Conservation (phyloP, 1,284 basidiomycete genomes). For the Cutaneotrichosporon sp. region DNA sequence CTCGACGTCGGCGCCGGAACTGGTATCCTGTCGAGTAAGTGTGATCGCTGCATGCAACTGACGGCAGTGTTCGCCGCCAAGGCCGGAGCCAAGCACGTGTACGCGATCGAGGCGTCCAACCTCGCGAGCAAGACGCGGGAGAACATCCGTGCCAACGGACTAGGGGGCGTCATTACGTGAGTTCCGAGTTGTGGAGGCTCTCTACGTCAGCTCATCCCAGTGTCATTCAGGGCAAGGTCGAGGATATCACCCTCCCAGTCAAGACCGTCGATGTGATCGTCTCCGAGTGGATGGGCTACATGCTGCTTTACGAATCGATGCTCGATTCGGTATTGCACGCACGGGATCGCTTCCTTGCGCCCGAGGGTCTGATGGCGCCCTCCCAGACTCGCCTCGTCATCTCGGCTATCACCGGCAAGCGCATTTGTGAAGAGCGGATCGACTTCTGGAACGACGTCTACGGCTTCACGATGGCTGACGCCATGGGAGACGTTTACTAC, state of each 20-base stretch:
- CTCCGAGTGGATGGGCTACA: slow-evolving; percentile 97
- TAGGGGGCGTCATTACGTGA: slow-evolving; percentile 69
- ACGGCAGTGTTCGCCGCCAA: slow-evolving; percentile 73
- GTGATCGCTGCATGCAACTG: background rate
- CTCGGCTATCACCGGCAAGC: slow-evolving; percentile 67
- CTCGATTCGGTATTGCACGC: slow-evolving; percentile 76
- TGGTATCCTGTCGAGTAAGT: slow-evolving; percentile 69
- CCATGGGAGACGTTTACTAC: slow-evolving; percentile 63
- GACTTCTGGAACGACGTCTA: slow-evolving; percentile 89
- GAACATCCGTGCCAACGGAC: slow-evolving; percentile 75
- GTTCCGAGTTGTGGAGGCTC: slow-evolving; percentile 30
- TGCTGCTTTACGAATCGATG: slow-evolving; percentile 92
- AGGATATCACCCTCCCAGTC: slow-evolving; percentile 66
- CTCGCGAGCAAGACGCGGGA: slow-evolving; percentile 76
- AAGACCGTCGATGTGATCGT: slow-evolving; percentile 85
- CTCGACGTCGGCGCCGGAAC: slow-evolving; percentile 95
- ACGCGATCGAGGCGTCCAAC: slow-evolving; percentile 86
- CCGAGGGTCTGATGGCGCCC: slow-evolving; percentile 80
- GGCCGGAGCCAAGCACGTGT: slow-evolving; percentile 86
- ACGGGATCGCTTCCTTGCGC: slow-evolving; percentile 51
- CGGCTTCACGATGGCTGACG: slow-evolving; percentile 71
- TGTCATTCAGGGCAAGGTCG: slow-evolving; percentile 81
- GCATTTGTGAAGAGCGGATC: slow-evolving; percentile 72
- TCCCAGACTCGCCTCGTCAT: slow-evolving; percentile 84
- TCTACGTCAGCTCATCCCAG: slow-evolving; percentile 44